Conservation (phyloP, 2,329 filamentous ascomycete genomes). For the Aspergillus aculeatus region DNA sequence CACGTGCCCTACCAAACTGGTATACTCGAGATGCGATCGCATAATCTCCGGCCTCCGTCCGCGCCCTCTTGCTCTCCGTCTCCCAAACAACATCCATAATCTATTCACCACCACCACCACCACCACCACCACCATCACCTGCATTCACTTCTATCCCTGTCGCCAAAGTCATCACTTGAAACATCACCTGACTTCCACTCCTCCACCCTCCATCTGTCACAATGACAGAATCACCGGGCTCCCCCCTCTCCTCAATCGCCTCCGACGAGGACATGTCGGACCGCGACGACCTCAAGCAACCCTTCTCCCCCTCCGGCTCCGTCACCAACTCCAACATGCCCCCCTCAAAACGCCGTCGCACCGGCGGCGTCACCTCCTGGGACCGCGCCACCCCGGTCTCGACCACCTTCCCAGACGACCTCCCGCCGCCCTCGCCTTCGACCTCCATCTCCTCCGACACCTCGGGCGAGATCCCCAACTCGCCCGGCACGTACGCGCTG, state of each 20-base stretch:
- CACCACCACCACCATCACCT: neutral
- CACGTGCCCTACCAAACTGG: conserved; percentile 17
- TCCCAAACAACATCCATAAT: conserved; percentile 2
- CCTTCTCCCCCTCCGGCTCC: conserved; percentile 46
- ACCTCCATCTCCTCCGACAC: conserved; percentile 86
- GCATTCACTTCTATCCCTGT: conserved; percentile 1
- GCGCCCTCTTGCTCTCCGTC: conserved; percentile 11
- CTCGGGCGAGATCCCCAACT: conserved; percentile 77
- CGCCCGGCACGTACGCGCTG: conserved; percentile 54
- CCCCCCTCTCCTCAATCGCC: conserved; percentile 64
- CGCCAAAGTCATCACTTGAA: conserved; percentile 1
- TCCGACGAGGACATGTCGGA: conserved; percentile 61
- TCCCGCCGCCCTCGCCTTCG: conserved; percentile 49
- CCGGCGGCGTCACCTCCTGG: conserved; percentile 43
- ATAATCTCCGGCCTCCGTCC: conserved; percentile 11
- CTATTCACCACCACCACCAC: neutral
- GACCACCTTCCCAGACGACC: conserved; percentile 40
- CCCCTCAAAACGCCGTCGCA: conserved; percentile 51
- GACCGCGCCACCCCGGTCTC: conserved; percentile 53
- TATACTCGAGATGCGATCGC: conserved; percentile 22
- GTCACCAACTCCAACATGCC: conserved; percentile 42
- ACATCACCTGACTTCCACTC: neutral
- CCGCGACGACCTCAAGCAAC: conserved; percentile 55
- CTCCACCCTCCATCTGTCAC: conserved; percentile 15
- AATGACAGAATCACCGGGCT: conserved; percentile 59